Conservation (phyloP, 441 rosid species). For the Dalechampia spathulata region DNA sequence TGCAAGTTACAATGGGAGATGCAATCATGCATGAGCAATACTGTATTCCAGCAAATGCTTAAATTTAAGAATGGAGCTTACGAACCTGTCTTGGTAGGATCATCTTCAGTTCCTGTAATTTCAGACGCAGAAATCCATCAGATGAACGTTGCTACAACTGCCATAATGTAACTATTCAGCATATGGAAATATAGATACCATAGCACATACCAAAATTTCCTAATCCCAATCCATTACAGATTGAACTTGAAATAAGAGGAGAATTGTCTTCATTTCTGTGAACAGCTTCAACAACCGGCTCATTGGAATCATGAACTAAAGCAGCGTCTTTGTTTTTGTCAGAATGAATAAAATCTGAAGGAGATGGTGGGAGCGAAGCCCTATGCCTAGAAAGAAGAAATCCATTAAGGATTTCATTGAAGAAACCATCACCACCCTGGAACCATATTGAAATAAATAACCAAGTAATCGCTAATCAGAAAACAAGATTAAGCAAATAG, state of each 20-base stretch:
- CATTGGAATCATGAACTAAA: conserved; percentile 28
- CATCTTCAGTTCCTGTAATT: conserved; percentile 38
- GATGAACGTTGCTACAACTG: conserved; percentile 10
- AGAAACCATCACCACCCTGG: conserved; percentile 99
- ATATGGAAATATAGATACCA: conserved; percentile 14
- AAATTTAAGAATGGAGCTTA: conserved; percentile 9
- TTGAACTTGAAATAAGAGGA: conserved; percentile 43
- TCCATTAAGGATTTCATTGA: conserved; percentile 85
- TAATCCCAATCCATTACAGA: conserved; percentile 22
- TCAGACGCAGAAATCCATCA: conserved; percentile 12
- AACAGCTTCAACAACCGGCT: conserved; percentile 28
- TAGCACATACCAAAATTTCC: conserved; percentile 35
- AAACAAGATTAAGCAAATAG: not conserved
- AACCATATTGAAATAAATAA: conserved; percentile 16
- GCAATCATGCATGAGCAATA: too few species aligned
- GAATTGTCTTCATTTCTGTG: conserved; percentile 35
- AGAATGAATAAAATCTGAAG: conserved; percentile 45
- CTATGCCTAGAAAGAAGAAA: conserved; percentile 72
- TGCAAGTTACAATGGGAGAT: not conserved
- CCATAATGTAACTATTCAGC: conserved; percentile 15
- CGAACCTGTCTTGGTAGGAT: conserved; percentile 36
- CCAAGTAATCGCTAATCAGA: not conserved
- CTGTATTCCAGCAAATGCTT: not conserved
- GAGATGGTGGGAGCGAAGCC: conserved; percentile 77
- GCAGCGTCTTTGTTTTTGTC: conserved; percentile 30